phyloP scores from a whole-genome alignment of 2,329 filamentous ascomycete species.

The Pseudopithomyces chartarum region DNA sequence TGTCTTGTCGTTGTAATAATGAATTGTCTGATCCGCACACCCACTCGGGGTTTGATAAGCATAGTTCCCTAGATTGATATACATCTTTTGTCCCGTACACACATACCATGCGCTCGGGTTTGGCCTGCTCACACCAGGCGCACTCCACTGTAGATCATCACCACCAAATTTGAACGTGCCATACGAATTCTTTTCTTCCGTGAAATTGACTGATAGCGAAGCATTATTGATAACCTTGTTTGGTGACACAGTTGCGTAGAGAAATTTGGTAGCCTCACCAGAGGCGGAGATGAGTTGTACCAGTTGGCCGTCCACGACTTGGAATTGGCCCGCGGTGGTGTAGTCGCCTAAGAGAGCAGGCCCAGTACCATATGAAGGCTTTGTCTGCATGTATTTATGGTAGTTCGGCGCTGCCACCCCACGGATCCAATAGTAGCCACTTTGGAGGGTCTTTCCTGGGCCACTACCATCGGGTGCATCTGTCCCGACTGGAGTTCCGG shows the following conservation, averaged over 20 bases:
- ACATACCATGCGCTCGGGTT: constrained; percentile 66
- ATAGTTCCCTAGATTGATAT: constrained; percentile 65
- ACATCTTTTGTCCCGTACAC: constrained; percentile 57
- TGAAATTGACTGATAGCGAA: constrained; percentile 58
- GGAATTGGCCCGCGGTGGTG: constrained; percentile 63
- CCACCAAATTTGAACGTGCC: constrained; percentile 63
- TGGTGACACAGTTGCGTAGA: constrained; percentile 39
- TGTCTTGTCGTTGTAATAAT: constrained; percentile 45
- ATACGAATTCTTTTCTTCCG: constrained; percentile 57
- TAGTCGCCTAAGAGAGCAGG: constrained; percentile 58
- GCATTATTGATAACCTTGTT: constrained; percentile 38
- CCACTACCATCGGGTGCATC: constrained; percentile 35
- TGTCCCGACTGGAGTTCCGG: constrained; percentile 24
- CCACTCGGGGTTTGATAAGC: constrained; percentile 62
- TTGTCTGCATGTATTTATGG: constrained; percentile 48
- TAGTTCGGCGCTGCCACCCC: constrained; percentile 63
- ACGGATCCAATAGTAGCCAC: constrained; percentile 62
- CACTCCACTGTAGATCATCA: constrained; percentile 63
- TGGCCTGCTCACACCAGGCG: constrained; percentile 54
- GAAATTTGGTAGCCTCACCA: constrained; percentile 50
- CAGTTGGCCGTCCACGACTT: constrained; percentile 61
- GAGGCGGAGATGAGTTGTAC: constrained; percentile 58
- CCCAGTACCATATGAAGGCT: constrained; percentile 47
- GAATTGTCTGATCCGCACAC: constrained; percentile 62
- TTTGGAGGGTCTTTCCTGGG: constrained; percentile 54